phyloP scores from a whole-genome alignment of 306 rosid genomes.

The Begonia masoniana region DNA sequence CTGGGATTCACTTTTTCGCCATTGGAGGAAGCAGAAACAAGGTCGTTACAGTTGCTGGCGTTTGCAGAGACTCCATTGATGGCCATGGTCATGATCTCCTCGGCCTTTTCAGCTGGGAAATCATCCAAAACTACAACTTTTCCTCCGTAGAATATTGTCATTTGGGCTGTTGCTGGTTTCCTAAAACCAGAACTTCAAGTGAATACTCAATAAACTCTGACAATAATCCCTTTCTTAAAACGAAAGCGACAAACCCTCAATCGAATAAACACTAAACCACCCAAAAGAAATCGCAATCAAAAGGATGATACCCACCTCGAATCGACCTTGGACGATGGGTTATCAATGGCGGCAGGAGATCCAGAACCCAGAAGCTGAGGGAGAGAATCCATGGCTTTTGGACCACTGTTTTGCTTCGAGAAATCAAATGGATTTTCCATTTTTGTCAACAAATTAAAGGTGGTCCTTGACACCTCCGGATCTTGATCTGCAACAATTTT shows the following conservation, averaged over 20 bases:
- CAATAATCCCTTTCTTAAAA: too few species aligned
- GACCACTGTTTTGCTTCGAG: slow-evolving; percentile 4
- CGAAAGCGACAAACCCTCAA: too few species aligned
- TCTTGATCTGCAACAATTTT: slow-evolving; percentile 7
- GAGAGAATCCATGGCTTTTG: slow-evolving; percentile 16
- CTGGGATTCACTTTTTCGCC: not conserved
- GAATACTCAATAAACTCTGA: too few species aligned
- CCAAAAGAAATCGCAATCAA: too few species aligned
- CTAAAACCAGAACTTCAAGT: slow-evolving; percentile 6
- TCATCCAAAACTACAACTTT: slow-evolving; percentile 53
- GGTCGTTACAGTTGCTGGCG: not conserved
- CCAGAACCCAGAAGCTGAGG: slow-evolving; percentile 13
- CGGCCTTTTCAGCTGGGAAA: slow-evolving; percentile 39
- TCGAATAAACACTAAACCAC: too few species aligned
- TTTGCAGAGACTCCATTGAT: slow-evolving; percentile 19
- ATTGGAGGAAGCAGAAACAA: not conserved
- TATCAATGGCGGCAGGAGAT: slow-evolving; percentile 16
- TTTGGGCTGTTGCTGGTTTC: slow-evolving; percentile 31
- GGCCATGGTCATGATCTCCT: slow-evolving; percentile 60
- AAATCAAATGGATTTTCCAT: slow-evolving; percentile 25
- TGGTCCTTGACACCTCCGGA: slow-evolving; percentile 6
- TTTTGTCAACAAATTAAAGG: slow-evolving; percentile 31
- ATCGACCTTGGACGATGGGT: slow-evolving; percentile 25
- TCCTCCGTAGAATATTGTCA: slow-evolving; percentile 68
- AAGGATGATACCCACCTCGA: slow-evolving; percentile 16